Percentiles rank a stretch among this genome's conserved stretches.
These are phyloP conservation scores for Rhynchospora pubera DNA, from an alignment of 176 grass and related monocot genomes.

Conservation along the genomic window DNA sequence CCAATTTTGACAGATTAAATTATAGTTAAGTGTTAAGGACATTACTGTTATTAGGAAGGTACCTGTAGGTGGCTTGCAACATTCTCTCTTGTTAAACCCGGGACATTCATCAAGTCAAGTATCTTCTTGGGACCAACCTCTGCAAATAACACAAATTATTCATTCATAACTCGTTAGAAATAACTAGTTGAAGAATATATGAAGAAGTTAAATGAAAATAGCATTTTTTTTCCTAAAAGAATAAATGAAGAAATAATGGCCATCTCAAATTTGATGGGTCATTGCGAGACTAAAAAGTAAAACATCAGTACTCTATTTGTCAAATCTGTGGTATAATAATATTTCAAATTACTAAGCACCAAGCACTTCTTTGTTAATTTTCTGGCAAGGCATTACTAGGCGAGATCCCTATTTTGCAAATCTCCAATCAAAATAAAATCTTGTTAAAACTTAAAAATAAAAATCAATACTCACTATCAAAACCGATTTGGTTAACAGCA, in stretches of 20 bases:
- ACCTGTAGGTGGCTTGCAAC: conserved; percentile 99
- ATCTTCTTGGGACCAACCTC: conserved; percentile 99
- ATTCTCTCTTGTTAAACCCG: conserved; percentile 95
- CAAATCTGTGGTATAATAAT: background rate
- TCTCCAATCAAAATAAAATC: background rate
- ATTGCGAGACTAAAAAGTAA: background rate
- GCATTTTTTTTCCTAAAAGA: background rate
- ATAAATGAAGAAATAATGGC: background rate
- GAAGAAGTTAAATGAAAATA: background rate
- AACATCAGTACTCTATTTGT: background rate
- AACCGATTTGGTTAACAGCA: conserved; percentile 99
- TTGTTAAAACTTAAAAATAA: background rate
- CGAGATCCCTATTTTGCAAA: background rate
- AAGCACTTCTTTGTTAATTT: background rate
- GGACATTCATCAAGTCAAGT: conserved; percentile 91
- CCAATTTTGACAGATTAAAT: conserved; percentile 23
- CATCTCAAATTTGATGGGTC: no score
- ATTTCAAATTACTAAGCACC: background rate
- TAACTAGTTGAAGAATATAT: background rate
- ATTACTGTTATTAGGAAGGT: conserved; percentile 21
- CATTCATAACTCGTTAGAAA: background rate
- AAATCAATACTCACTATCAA: conserved; percentile 75
- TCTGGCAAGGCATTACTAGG: background rate
- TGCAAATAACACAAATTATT: conserved; percentile 26
- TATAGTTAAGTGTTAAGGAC: background rate